Evolutionary conservation across 129 eudicot genomes (phyloP).

Genomic region (Saposhnikovia divaricata): DNA sequence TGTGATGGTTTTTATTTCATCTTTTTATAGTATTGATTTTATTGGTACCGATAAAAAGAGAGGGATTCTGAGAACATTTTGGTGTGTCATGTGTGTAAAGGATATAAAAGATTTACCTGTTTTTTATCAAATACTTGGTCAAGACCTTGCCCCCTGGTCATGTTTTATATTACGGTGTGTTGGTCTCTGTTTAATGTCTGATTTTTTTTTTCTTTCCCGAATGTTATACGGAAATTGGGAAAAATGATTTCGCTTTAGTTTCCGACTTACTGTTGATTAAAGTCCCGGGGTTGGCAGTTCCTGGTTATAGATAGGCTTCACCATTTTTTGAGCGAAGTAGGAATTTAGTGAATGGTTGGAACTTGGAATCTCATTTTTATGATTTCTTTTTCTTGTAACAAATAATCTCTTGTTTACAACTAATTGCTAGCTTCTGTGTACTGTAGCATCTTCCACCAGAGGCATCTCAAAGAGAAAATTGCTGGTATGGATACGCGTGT

Average conservation of each 20-base stretch:
- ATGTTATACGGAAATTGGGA: background rate
- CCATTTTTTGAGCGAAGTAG: background rate
- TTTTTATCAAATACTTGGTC: background rate
- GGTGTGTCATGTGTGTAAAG: too few species aligned
- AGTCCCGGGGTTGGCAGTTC: background rate
- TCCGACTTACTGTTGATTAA: background rate
- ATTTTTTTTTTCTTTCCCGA: background rate
- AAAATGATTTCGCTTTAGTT: background rate
- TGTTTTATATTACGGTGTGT: background rate
- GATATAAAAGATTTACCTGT: too few species aligned
- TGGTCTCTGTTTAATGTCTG: background rate
- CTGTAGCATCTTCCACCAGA: slow-evolving; percentile 55
- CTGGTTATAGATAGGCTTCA: background rate
- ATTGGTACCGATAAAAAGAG: background rate
- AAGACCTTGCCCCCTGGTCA: background rate
- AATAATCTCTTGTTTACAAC: background rate
- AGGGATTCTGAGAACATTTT: background rate
- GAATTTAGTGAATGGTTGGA: background rate
- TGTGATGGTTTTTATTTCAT: background rate
- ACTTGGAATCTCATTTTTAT: background rate
- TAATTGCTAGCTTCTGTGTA: slow-evolving; percentile 6
- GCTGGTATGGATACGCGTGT: slow-evolving; percentile 92
- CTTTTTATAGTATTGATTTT: too few species aligned
- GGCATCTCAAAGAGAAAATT: slow-evolving; percentile 56
- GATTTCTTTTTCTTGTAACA: background rate